Percentiles rank a stretch among this genome's conserved stretches.
phyloP scores from a whole-genome alignment of 805 yeast genomes.

The Cyberlindnera japonica region DNA sequence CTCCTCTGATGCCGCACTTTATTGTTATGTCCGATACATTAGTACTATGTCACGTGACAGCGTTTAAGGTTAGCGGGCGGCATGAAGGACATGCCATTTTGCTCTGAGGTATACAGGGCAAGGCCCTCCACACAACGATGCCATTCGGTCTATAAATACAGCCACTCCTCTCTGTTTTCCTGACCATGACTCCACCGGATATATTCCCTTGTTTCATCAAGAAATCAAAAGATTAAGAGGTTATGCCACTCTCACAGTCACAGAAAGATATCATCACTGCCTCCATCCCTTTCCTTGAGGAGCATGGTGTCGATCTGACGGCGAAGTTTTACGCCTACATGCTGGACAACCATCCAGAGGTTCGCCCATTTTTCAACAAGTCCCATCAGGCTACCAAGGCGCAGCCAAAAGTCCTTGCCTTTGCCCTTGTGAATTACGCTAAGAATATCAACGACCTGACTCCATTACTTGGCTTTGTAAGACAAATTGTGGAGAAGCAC shows the following conservation, averaged over 20 bases:
- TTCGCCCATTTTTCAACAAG: conserved; percentile 57
- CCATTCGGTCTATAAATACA: too few species aligned
- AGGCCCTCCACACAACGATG: too few species aligned
- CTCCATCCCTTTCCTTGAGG: conserved; percentile 54
- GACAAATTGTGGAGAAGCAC: conserved; percentile 61
- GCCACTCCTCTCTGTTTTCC: too few species aligned
- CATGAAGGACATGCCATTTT: too few species aligned
- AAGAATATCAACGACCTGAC: conserved; percentile 56
- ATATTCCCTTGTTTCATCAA: too few species aligned
- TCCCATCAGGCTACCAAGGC: conserved; percentile 49
- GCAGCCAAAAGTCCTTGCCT: conserved; percentile 65
- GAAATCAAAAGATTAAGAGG: too few species aligned
- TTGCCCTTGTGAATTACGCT: conserved; percentile 58
- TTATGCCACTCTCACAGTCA: conserved; percentile 29
- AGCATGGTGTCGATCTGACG: conserved; percentile 53
- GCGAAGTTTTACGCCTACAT: conserved; percentile 50
- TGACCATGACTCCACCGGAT: too few species aligned
- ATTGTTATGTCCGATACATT: too few species aligned
- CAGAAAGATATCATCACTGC: conserved; percentile 39
- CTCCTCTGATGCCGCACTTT: not conserved
- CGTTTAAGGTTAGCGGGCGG: too few species aligned
- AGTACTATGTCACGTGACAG: too few species aligned
- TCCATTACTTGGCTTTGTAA: conserved; percentile 50
- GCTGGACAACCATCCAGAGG: conserved; percentile 51
- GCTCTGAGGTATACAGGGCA: too few species aligned